These are phyloP conservation scores for Pseudocercospora cruenta DNA, from an alignment of 2,329 filamentous ascomycete genomes.

Conservation along the genomic window DNA sequence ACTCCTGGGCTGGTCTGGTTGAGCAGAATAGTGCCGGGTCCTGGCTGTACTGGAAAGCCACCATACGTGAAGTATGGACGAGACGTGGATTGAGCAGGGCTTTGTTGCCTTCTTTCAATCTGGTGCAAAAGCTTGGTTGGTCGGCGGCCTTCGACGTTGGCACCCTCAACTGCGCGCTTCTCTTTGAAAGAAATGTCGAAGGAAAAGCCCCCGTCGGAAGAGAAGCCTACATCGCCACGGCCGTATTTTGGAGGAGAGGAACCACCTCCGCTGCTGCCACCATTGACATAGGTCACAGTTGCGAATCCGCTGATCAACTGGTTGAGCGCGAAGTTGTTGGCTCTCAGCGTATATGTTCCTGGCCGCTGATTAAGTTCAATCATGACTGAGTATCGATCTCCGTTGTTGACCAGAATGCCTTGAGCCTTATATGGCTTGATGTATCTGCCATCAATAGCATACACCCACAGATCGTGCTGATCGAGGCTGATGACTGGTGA, in stretches of 20 bases:
- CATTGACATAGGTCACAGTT: constrained; percentile 15
- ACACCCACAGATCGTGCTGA: constrained; percentile 25
- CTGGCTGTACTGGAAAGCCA: constrained; percentile 12
- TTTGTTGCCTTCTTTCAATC: not conserved
- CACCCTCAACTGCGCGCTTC: not conserved
- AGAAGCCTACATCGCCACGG: not conserved
- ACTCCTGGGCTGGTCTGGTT: constrained; percentile 9
- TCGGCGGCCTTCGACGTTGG: not conserved
- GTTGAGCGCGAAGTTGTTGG: constrained; percentile 16
- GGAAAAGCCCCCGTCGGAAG: not conserved
- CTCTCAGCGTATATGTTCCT: constrained; percentile 41
- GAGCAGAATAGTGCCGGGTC: constrained; percentile 10
- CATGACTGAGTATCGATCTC: constrained; percentile 59
- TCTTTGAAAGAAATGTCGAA: not conserved
- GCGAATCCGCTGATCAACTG: constrained; percentile 22
- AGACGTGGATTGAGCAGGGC: not conserved
- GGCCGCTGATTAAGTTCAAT: constrained; percentile 49
- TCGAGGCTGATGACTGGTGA: constrained; percentile 23
- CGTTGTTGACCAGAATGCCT: constrained; percentile 54
- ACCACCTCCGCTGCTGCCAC: not conserved
- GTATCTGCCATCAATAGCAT: constrained; percentile 41
- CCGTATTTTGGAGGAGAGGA: not conserved
- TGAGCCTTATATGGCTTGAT: constrained; percentile 58
- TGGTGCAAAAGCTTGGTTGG: not conserved
- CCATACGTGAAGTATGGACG: constrained; percentile 17